Percentiles rank a stretch among this genome's conserved stretches.
Evolutionary conservation across 2,329 filamentous ascomycete species (phyloP).

Genomic region (Biscogniauxia mediterranea): DNA sequence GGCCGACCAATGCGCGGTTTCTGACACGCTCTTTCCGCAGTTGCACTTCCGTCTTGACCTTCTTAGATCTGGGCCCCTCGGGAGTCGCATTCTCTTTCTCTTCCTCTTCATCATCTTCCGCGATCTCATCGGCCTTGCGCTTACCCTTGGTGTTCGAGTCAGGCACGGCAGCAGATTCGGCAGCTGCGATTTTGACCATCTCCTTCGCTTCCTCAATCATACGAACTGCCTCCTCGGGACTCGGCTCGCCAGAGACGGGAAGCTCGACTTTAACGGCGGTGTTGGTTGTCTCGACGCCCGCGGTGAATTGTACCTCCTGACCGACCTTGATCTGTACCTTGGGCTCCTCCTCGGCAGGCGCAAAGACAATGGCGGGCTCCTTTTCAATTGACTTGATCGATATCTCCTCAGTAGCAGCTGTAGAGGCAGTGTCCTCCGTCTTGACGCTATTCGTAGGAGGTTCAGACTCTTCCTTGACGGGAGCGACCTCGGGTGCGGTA

Average conservation of each 20-base stretch:
- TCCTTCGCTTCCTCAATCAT: slow-evolving; percentile 85
- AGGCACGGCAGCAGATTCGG: slow-evolving; percentile 42
- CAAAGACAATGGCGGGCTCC: slow-evolving; percentile 48
- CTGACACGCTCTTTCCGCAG: slow-evolving; percentile 83
- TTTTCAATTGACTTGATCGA: slow-evolving; percentile 49
- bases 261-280: slow-evolving; percentile 76
- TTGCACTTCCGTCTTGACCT: slow-evolving; percentile 76
- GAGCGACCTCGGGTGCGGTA: slow-evolving; percentile 36
- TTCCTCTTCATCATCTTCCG: slow-evolving; percentile 61
- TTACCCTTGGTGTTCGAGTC: slow-evolving; percentile 55
- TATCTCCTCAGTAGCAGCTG: slow-evolving; percentile 35
- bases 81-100: slow-evolving; percentile 44
- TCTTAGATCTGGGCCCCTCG: slow-evolving; percentile 63
- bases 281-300: slow-evolving; percentile 64
- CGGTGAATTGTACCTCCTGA: slow-evolving; percentile 48
- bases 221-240: slow-evolving; percentile 72
- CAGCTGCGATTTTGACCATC: slow-evolving; percentile 77
- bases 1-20: slow-evolving; percentile 79
- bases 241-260: slow-evolving; percentile 66
- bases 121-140: slow-evolving; percentile 72
- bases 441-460: slow-evolving; percentile 37
- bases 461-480: slow-evolving; percentile 31
- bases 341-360: slow-evolving; percentile 53
- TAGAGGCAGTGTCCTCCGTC: slow-evolving; percentile 48
- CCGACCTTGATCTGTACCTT: slow-evolving; percentile 70